phyloP scores from a whole-genome alignment of 306 rosid species.

The Cucurbita pepo region DNA sequence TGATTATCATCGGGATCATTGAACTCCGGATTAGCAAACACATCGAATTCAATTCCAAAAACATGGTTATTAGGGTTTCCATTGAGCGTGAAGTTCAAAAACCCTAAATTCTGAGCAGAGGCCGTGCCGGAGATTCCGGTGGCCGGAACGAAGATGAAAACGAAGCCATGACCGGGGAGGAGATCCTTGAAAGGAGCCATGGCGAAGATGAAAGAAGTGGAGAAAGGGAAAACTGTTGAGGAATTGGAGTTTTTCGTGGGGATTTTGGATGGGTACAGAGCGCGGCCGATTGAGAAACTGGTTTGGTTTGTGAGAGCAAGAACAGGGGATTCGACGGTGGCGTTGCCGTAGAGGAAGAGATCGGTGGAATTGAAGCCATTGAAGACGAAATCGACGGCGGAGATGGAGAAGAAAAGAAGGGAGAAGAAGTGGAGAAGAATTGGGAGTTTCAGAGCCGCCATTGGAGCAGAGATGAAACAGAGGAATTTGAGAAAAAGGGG shows the following conservation, averaged over 20 bases:
- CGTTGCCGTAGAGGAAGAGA: constrained; percentile 43
- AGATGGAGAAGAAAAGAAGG: constrained; percentile 7
- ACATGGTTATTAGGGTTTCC: constrained; percentile 31
- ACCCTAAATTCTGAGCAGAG: constrained; percentile 48
- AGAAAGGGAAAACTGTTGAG: constrained; percentile 36
- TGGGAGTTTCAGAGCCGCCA: background rate
- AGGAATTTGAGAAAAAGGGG: background rate
- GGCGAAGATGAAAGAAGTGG: constrained; percentile 70
- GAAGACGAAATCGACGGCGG: constrained; percentile 48
- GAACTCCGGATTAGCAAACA: constrained; percentile 58
- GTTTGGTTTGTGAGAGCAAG: constrained; percentile 50
- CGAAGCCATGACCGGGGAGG: constrained; percentile 69
- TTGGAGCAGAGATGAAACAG: background rate
- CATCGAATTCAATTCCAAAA: constrained; percentile 72
- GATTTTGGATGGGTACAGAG: constrained; percentile 32
- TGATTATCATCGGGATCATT: constrained; percentile 50
- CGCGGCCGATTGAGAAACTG: constrained; percentile 55
- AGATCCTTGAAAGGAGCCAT: constrained; percentile 36
- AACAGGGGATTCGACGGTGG: constrained; percentile 34
- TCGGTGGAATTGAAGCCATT: constrained; percentile 55
- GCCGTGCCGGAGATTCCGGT: constrained; percentile 41
- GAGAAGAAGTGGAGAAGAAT: background rate
- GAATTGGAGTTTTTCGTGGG: constrained; percentile 36
- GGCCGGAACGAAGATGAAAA: constrained; percentile 47
- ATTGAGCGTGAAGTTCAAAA: constrained; percentile 39